Conservation (phyloP, 805 yeast genomes). For the Candida manassasensis region DNA sequence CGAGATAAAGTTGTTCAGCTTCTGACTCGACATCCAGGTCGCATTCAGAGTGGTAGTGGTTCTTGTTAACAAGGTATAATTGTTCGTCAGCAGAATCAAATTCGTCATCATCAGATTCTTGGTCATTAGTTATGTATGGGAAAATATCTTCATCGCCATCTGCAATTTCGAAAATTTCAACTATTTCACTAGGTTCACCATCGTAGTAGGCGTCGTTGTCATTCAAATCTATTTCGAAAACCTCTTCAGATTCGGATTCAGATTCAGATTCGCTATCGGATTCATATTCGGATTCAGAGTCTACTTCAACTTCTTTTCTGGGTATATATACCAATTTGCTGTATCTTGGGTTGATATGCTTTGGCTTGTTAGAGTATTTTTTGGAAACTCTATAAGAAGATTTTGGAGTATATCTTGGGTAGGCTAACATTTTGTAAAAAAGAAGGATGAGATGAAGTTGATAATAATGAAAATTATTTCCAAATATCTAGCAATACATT, state of each 20-base stretch:
- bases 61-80: background rate
- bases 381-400: background rate
- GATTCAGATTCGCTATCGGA: background rate
- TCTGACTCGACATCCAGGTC: background rate
- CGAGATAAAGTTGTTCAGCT: background rate
- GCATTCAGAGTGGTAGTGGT: background rate
- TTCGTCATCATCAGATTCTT: background rate
- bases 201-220: background rate
- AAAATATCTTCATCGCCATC: conserved; percentile 1
- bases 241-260: conserved; percentile 1
- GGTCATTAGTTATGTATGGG: background rate
- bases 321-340: background rate
- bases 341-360: background rate
- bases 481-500: no score
- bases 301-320: background rate
- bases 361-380: background rate
- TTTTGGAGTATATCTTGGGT: background rate
- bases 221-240: background rate
- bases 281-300: conserved; percentile 1
- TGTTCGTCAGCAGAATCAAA: background rate
- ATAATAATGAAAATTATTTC: background rate
- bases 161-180: background rate
- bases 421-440: background rate
- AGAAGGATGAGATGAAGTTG: background rate
- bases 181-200: background rate